Evolutionary conservation across 441 rosid species (phyloP).

Genomic region (Dalechampia spathulata): DNA sequence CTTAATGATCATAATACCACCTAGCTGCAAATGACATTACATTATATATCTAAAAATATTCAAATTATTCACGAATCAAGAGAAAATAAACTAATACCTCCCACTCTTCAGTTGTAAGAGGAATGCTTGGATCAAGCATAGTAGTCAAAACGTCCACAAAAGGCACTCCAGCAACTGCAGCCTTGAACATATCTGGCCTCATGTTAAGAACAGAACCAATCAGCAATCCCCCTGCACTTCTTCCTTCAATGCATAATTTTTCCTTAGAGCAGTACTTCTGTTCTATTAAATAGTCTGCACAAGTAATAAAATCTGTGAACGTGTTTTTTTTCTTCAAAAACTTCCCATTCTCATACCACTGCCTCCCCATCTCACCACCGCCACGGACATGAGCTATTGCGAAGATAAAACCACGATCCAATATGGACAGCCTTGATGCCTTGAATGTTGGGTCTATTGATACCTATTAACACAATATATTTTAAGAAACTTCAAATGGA

Average conservation of each 20-base stretch:
- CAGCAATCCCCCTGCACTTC: slow-evolving; percentile 95
- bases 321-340: slow-evolving; percentile 74
- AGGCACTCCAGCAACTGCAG: slow-evolving; percentile 86
- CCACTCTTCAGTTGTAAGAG: slow-evolving; percentile 95
- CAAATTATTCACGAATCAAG: background rate
- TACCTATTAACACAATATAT: slow-evolving; percentile 32
- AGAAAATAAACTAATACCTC: slow-evolving; percentile 40
- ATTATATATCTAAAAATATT: background rate
- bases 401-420: slow-evolving; percentile 82
- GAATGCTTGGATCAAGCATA: slow-evolving; percentile 90
- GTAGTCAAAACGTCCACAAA: slow-evolving; percentile 91
- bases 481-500: slow-evolving; percentile 4
- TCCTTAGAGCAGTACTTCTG: slow-evolving; percentile 62
- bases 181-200: slow-evolving; percentile 94
- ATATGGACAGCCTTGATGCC: slow-evolving; percentile 61
- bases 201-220: slow-evolving; percentile 87
- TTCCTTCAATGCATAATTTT: slow-evolving; percentile 72
- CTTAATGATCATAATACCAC: background rate
- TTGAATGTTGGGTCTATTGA: slow-evolving; percentile 60
- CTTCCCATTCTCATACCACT: slow-evolving; percentile 95
- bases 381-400: slow-evolving; percentile 90
- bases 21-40: background rate
- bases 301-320: slow-evolving; percentile 74
- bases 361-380: slow-evolving; percentile 98
- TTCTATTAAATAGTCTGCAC: slow-evolving; percentile 71